Conservation (phyloP, 2,329 filamentous ascomycete species). For the Harringtonia lauricola region DNA sequence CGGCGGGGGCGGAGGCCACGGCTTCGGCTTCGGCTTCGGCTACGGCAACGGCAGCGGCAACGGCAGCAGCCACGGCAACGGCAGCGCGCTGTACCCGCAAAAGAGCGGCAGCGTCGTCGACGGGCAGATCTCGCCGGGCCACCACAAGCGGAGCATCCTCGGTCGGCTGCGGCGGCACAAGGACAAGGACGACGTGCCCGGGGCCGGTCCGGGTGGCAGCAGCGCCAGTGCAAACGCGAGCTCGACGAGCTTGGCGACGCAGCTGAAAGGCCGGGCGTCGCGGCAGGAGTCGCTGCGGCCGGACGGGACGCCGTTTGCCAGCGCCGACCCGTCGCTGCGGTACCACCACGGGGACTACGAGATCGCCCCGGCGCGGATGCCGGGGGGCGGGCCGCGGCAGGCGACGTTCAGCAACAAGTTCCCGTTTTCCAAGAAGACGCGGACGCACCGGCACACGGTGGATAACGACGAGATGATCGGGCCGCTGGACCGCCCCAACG, state of each 20-base stretch:
- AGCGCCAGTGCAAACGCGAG: too few species aligned
- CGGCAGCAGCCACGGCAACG: conserved; percentile 46
- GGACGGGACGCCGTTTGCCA: conserved; percentile 15
- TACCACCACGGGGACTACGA: conserved; percentile 20
- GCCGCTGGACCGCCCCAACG: conserved; percentile 41
- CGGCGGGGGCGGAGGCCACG: too few species aligned
- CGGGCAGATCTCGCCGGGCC: conserved; percentile 48
- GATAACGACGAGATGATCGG: conserved; percentile 48
- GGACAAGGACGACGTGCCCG: conserved; percentile 33
- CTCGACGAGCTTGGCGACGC: conserved; percentile 16
- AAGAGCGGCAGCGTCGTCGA: conserved; percentile 36
- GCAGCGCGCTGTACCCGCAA: conserved; percentile 21
- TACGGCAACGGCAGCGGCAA: conserved; percentile 2
- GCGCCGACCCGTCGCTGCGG: conserved; percentile 15
- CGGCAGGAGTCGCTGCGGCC: conserved; percentile 32
- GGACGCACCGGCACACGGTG: conserved; percentile 34
- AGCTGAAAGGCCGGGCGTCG: conserved; percentile 37
- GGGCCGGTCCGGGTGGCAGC: too few species aligned
- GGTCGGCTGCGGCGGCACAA: conserved; percentile 43
- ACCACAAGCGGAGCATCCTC: conserved; percentile 39
- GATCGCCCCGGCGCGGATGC: conserved; percentile 4
- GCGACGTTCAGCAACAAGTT: conserved; percentile 52
- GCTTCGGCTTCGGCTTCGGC: too few species aligned
- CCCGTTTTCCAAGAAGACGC: conserved; percentile 47
- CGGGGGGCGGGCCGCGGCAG: conserved; percentile 22